Conservation (phyloP, 2,329 filamentous ascomycete species). For the Dactylellina sp. region DNA sequence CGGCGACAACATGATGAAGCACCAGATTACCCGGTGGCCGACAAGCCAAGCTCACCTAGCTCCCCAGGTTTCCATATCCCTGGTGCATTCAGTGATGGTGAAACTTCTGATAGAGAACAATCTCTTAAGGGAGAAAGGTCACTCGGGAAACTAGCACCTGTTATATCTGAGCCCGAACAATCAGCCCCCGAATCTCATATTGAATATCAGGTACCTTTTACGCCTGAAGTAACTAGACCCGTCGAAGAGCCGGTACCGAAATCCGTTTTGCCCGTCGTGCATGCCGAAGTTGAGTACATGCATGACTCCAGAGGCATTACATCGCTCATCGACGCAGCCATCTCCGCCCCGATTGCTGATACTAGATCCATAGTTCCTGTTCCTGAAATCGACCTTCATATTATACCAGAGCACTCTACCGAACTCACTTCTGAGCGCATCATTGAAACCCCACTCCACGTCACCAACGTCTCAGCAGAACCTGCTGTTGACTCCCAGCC, state of each 20-base stretch:
- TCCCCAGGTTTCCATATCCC: slow-evolving; percentile 42
- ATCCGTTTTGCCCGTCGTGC: slow-evolving; percentile 25
- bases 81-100: slow-evolving; percentile 42
- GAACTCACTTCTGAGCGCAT: neutral
- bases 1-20: slow-evolving; percentile 21
- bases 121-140: slow-evolving; percentile 16
- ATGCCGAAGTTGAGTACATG: slow-evolving; percentile 7
- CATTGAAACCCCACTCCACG: slow-evolving; percentile 14
- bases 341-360: slow-evolving; percentile 45
- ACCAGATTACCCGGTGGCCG: slow-evolving; percentile 29
- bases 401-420: neutral
- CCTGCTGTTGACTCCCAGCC: neutral
- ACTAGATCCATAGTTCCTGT: slow-evolving; percentile 36
- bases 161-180: neutral
- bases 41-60: slow-evolving; percentile 27
- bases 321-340: slow-evolving; percentile 51
- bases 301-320: slow-evolving; percentile 26
- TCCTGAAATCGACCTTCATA: slow-evolving; percentile 27
- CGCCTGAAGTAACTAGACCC: neutral
- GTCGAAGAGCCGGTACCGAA: slow-evolving; percentile 17
- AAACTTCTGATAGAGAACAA: slow-evolving; percentile 25
- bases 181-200: slow-evolving; percentile 4
- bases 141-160: slow-evolving; percentile 10
- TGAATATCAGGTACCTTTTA: slow-evolving; percentile 11
- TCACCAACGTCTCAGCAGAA: neutral